Percentiles rank a stretch among this genome's conserved stretches.
phyloP scores from a whole-genome alignment of 2,329 filamentous ascomycete species.

The Fusarium goolgardi region DNA sequence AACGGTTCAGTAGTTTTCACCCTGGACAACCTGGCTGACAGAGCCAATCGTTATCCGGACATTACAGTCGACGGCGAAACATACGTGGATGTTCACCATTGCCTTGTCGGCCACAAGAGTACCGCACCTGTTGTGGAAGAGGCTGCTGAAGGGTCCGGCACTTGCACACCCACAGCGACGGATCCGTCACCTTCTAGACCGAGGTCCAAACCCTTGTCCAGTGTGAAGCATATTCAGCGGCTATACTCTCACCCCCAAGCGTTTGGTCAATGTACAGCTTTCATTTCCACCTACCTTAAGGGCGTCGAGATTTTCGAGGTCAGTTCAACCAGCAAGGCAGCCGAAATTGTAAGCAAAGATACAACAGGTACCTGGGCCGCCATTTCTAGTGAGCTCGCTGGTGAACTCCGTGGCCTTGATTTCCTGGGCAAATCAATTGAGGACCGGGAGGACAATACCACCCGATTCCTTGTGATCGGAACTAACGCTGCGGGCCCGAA shows the following conservation, averaged over 20 bases:
- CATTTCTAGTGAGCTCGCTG: conserved; percentile 81
- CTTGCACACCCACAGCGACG: conserved; percentile 62
- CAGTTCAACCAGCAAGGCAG: conserved; percentile 85
- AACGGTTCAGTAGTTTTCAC: conserved; percentile 94
- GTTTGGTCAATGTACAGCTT: conserved; percentile 87
- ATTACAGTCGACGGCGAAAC: conserved; percentile 84
- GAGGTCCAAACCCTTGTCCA: conserved; percentile 59
- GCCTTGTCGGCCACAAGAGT: conserved; percentile 71
- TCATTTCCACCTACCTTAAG: conserved; percentile 76
- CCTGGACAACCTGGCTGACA: conserved; percentile 87
- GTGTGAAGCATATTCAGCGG: conserved; percentile 73
- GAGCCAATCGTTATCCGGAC: conserved; percentile 70
- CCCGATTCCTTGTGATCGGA: conserved; percentile 78
- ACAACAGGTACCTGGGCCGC: conserved; percentile 74
- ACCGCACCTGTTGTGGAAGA: conserved; percentile 47
- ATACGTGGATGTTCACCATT: conserved; percentile 91
- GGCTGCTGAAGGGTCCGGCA: conserved; percentile 54
- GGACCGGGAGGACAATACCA: conserved; percentile 80
- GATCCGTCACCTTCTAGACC: conserved; percentile 60
- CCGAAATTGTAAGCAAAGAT: conserved; percentile 76
- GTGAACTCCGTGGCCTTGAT: conserved; percentile 73
- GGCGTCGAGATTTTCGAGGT: conserved; percentile 84
- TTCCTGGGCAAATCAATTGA: conserved; percentile 77
- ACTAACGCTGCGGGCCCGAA: conserved; percentile 47
- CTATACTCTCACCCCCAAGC: conserved; percentile 96